Evolutionary conservation across 23 red algal genomes (phyloP).

Genomic region (Pyropia haitanensis): DNA sequence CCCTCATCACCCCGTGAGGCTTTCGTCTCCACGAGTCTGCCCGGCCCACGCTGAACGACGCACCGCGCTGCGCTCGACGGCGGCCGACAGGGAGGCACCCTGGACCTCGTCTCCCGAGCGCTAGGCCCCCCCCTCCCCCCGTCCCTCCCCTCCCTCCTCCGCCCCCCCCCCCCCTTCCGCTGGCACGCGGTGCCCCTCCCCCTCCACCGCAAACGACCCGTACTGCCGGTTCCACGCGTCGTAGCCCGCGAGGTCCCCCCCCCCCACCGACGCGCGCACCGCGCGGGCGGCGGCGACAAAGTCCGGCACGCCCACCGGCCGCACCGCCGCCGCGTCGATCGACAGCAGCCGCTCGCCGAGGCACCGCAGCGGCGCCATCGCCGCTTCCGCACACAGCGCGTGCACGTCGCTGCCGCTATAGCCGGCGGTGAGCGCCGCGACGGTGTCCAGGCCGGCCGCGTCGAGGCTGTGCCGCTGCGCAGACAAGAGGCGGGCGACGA

Average conservation of each 20-base stretch:
- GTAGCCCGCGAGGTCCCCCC: constrained; percentile 64
- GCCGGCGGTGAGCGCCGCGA: constrained; percentile 44
- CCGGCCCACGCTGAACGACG: too few species aligned
- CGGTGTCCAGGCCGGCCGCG: constrained; percentile 20
- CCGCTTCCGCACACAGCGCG: constrained; percentile 84
- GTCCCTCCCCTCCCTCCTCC: not conserved
- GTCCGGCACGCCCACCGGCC: constrained; percentile 43
- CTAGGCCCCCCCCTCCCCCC: not conserved
- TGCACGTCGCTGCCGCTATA: constrained; percentile 93
- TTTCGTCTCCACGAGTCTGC: too few species aligned
- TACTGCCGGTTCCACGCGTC: constrained; percentile 73
- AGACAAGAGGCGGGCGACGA: constrained; percentile 38
- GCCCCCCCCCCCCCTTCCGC: not conserved
- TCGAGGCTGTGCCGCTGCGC: constrained; percentile 46
- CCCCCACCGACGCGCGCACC: constrained; percentile 62
- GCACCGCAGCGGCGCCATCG: constrained; percentile 77
- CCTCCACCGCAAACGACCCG: constrained; percentile 77
- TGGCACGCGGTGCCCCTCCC: not conserved
- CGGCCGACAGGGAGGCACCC: too few species aligned
- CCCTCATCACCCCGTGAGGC: too few species aligned
- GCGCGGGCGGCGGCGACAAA: constrained; percentile 43
- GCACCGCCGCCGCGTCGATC: constrained; percentile 47
- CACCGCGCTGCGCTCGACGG: too few species aligned
- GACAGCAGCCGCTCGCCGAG: constrained; percentile 48
- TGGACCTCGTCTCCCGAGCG: not conserved